A percentile compares a stretch with the other conserved stretches of the same genome.
Conservation (phyloP, 257 asterid genomes). For the Verbena officinalis region DNA sequence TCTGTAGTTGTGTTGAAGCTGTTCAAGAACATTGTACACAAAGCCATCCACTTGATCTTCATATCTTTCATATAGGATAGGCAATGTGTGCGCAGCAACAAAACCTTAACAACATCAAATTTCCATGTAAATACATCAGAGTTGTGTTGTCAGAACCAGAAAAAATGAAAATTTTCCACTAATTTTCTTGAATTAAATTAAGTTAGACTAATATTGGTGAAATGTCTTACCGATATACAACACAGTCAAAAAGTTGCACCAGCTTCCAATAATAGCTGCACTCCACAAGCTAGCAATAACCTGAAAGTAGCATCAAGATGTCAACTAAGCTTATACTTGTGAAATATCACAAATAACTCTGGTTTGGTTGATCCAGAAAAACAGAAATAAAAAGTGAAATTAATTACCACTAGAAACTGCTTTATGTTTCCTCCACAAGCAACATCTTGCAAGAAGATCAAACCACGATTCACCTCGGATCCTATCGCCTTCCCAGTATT, state of each 20-base stretch:
- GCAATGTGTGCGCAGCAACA: conserved; percentile 81
- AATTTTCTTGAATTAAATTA: too few species aligned
- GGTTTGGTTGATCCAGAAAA: background rate
- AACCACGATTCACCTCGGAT: conserved; percentile 48
- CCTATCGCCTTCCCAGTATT: conserved; percentile 54
- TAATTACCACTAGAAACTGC: conserved; percentile 53
- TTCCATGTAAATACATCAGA: background rate
- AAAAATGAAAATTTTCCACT: too few species aligned
- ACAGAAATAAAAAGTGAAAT: background rate
- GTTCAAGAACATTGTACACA: conserved; percentile 44
- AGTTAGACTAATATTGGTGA: background rate
- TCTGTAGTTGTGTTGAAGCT: conserved; percentile 57
- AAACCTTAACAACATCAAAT: conserved; percentile 48
- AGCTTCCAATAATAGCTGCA: conserved; percentile 87
- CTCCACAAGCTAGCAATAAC: conserved; percentile 61
- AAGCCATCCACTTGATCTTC: conserved; percentile 76
- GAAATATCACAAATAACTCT: background rate
- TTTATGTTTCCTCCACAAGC: conserved; percentile 57
- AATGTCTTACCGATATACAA: conserved; percentile 58
- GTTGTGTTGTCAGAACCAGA: too few species aligned
- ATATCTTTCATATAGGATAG: conserved; percentile 75
- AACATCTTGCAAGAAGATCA: conserved; percentile 56
- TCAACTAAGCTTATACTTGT: background rate
- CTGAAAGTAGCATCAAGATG: conserved; percentile 39
- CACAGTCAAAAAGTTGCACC: conserved; percentile 83